A percentile compares a stretch with the other conserved stretches of the same genome.
Evolutionary conservation across 2,329 filamentous ascomycete genomes (phyloP).

Genomic region (Ophiostoma quercus): DNA sequence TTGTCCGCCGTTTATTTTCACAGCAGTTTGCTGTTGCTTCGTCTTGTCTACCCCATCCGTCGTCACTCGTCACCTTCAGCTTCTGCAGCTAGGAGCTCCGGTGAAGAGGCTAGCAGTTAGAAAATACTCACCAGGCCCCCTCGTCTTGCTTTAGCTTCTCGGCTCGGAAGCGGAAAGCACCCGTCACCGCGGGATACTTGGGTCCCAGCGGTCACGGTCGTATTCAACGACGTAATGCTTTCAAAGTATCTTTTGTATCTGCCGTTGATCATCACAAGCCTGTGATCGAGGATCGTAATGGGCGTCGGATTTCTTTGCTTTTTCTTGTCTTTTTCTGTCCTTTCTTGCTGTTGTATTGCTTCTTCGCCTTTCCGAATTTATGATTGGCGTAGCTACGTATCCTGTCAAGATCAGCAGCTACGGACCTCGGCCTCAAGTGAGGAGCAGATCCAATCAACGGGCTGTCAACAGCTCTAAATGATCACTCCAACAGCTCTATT

Average conservation of each 20-base stretch:
- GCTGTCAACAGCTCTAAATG: not conserved
- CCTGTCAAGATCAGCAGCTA: not conserved
- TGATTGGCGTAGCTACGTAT: not conserved
- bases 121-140: not conserved
- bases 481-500: not conserved
- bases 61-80: not conserved
- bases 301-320: not conserved
- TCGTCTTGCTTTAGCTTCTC: not conserved
- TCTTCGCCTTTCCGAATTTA: not conserved
- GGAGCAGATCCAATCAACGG: not conserved
- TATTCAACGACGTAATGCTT: not conserved
- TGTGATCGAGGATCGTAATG: not conserved
- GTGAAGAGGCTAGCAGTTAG: not conserved
- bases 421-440: not conserved
- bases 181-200: not conserved
- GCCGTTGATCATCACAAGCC: not conserved
- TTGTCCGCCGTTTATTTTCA: not conserved
- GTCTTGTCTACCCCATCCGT: too few relatives aligned
- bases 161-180: conserved; percentile 1
- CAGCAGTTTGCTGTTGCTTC: too few relatives aligned
- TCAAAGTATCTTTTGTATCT: not conserved
- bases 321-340: not conserved
- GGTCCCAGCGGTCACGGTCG: not conserved
- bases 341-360: not conserved
- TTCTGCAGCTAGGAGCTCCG: not conserved